Base-by-base conservation (phyloP, 2,329 filamentous ascomycete species). In the Sarocladium brachiariae region DNA sequence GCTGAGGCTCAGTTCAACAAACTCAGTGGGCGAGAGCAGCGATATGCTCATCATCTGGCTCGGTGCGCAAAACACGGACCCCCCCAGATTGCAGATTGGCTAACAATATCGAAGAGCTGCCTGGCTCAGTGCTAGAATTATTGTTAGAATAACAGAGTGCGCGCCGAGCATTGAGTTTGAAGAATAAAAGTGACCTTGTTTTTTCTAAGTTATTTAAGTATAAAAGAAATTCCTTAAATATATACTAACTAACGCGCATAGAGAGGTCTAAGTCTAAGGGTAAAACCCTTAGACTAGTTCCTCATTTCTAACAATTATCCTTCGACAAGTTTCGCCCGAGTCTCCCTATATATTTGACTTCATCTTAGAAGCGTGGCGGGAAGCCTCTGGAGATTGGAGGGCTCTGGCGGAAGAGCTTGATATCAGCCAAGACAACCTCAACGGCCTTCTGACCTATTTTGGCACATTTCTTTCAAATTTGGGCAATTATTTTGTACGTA, bases 31-130 rank as follows among this genome's bases (percentile, higher is more conserved):
- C 64, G 75, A 52, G 73, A 86, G 64, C 82, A 84, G 64, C 74
- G 77, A 64, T 86, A 86, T 67, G 80, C 81, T 16, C 82, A 86
- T 64, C 77, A 78, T 57, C 75, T 84, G 61, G 59, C 60, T 34
- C 58, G 63, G 64, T 63, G n/a, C n/a, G n/a, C n/a, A n/a, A n/a
- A n/a, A n/a, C n/a, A n/a, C n/a, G n/a, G n/a, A n/a, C n/a, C n/a
- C n/a, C n/a, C n/a, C n/a, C n/a, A n/a, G n/a, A n/a, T n/a, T n/a
- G n/a, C n/a, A n/a, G n/a, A n/a, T n/a, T n/a, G n/a, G n/a, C n/a
- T n/a, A n/a, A n/a, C n/a, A n/a, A n/a, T n/a, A n/a, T n/a, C n/a
- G n/a, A n/a, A n/a, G n/a, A n/a, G n/a, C n/a, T n/a, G n/a, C n/a
- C n/a, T n/a, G n/a, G n/a, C n/a, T n/a, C n/a, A n/a, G n/a, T n/a